A percentile compares a stretch with the other conserved stretches of the same genome.
These are phyloP conservation scores for Triangularia setosa DNA, from an alignment of 2,329 filamentous ascomycete species.

Conservation along the genomic window DNA sequence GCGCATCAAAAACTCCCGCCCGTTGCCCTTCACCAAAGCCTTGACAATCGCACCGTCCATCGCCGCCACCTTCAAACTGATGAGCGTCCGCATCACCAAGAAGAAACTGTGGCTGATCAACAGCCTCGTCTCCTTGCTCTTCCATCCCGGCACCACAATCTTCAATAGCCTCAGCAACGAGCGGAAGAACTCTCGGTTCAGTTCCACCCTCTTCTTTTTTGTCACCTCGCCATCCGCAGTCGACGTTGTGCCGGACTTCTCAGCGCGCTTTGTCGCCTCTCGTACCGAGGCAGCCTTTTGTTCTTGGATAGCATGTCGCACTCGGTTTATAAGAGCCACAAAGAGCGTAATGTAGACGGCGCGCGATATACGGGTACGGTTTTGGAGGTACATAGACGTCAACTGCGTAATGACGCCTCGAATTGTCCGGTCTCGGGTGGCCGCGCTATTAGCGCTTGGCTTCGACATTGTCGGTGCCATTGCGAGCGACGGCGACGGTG, in stretches of 20 bases:
- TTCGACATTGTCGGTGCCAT: constrained; percentile 75
- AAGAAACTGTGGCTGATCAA: constrained; percentile 91
- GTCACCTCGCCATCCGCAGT: constrained; percentile 33
- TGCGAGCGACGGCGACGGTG: constrained; percentile 14
- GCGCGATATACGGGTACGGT: constrained; percentile 79
- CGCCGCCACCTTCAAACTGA: constrained; percentile 93
- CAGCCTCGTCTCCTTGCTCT: constrained; percentile 80
- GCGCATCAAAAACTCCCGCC: constrained; percentile 80
- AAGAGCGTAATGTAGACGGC: constrained; percentile 80
- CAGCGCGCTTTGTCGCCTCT: constrained; percentile 54
- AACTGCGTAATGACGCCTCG: constrained; percentile 63
- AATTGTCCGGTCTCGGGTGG: constrained; percentile 57
- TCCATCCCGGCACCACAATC: constrained; percentile 88
- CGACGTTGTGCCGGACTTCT: constrained; percentile 49
- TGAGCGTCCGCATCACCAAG: constrained; percentile 81
- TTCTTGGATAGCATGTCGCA: constrained; percentile 86
- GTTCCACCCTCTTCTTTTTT: constrained; percentile 73
- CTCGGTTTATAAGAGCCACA: constrained; percentile 75
- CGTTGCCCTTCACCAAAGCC: constrained; percentile 84
- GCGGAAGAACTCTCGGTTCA: constrained; percentile 79
- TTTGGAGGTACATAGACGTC: constrained; percentile 68
- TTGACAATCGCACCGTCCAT: constrained; percentile 93
- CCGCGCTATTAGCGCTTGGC: constrained; percentile 30
- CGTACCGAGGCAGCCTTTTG: constrained; percentile 79
- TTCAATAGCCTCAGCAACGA: constrained; percentile 72